Percentiles rank a stretch among this genome's conserved stretches.
Conservation (phyloP, 2,329 filamentous ascomycete genomes). For the Epichloe baconii region DNA sequence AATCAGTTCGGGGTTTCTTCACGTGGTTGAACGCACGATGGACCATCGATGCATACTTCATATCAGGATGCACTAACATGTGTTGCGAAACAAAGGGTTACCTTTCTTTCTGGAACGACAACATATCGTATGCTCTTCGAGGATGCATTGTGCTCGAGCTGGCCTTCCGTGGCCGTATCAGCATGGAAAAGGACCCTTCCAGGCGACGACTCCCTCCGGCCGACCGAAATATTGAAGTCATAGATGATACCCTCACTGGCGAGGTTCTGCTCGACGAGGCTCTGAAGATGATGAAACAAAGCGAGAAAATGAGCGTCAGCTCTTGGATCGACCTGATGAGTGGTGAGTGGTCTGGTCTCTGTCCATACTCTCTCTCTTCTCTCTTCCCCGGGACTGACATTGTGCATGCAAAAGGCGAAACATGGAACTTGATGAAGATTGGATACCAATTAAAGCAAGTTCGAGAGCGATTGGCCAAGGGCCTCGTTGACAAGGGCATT, state of each 20-base stretch:
- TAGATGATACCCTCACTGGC: slow-evolving; percentile 91
- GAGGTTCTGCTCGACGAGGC: slow-evolving; percentile 96
- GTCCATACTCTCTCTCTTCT: neutral
- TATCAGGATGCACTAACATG: slow-evolving; percentile 4
- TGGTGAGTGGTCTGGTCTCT: slow-evolving; percentile 42
- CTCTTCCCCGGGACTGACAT: neutral
- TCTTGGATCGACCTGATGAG: slow-evolving; percentile 99
- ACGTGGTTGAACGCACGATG: neutral
- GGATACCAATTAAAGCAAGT: slow-evolving; percentile 99
- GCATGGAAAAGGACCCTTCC: slow-evolving; percentile 95
- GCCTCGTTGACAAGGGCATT: slow-evolving; percentile 96
- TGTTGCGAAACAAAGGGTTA: slow-evolving; percentile 57
- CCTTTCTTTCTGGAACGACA: slow-evolving; percentile 99
- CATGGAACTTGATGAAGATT: slow-evolving; percentile 99
- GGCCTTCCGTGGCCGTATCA: slow-evolving; percentile 88
- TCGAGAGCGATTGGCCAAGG: slow-evolving; percentile 91
- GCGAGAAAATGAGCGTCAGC: slow-evolving; percentile 99
- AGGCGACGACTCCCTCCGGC: slow-evolving; percentile 84
- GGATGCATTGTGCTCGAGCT: slow-evolving; percentile 98
- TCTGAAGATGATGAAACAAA: slow-evolving; percentile 99
- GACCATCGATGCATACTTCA: neutral
- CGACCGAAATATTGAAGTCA: slow-evolving; percentile 89
- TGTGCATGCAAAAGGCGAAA: slow-evolving; percentile 56
- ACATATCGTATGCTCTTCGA: slow-evolving; percentile 94
- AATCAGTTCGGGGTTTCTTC: neutral